Percentiles rank a stretch among this genome's conserved stretches.
Conservation (phyloP, 345 rosid genomes). For the Crucihimalaya himalaica region DNA sequence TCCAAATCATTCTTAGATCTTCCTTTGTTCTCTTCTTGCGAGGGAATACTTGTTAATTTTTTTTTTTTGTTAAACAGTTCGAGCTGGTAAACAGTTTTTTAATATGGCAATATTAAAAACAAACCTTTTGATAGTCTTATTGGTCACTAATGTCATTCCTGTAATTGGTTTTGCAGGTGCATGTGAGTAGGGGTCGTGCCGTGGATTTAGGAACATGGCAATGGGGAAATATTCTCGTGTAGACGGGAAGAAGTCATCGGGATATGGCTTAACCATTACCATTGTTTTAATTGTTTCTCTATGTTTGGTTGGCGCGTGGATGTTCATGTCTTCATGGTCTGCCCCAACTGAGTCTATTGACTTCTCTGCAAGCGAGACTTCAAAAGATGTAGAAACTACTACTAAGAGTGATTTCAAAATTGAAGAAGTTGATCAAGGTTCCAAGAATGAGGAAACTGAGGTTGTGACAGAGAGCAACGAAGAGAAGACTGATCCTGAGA, state of each 20-base stretch:
- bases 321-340: slow-evolving; percentile 74
- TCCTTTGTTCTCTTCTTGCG: neutral
- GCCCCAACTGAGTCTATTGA: slow-evolving; percentile 47
- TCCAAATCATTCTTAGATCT: neutral
- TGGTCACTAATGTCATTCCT: neutral
- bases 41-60: neutral
- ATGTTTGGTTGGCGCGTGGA: slow-evolving; percentile 83
- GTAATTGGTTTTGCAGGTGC: slow-evolving; percentile 27
- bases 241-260: slow-evolving; percentile 65
- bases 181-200: slow-evolving; percentile 29
- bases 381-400: slow-evolving; percentile 42
- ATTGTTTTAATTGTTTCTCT: slow-evolving; percentile 63
- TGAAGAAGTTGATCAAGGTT: slow-evolving; percentile 38
- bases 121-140: slow-evolving; percentile 7
- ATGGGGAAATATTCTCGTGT: slow-evolving; percentile 60
- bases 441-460: slow-evolving; percentile 45
- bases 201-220: slow-evolving; percentile 52
- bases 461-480: slow-evolving; percentile 39
- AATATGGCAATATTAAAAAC: neutral
- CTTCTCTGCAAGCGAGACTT: slow-evolving; percentile 27
- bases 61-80: neutral
- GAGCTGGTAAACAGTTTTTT: neutral
- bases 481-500: slow-evolving; percentile 42
- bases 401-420: slow-evolving; percentile 39
- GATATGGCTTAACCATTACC: slow-evolving; percentile 62